Evolutionary conservation across 2,329 filamentous ascomycete species (phyloP).

Genomic region (Colletotrichum sp.): DNA sequence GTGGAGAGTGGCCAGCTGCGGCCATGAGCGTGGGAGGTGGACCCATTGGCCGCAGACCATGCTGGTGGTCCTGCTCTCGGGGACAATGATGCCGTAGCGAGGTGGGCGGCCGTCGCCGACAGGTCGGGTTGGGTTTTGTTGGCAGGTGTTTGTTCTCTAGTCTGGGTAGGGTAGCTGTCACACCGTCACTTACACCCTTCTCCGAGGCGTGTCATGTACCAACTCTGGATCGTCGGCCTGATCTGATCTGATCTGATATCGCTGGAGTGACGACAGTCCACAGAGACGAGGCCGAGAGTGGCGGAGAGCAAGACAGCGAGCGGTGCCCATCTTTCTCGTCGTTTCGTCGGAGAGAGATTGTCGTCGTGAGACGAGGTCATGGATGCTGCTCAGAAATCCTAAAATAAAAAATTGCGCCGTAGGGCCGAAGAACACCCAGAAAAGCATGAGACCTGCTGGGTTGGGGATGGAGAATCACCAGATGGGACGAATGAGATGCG

Average conservation of each 20-base stretch:
- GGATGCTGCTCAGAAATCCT: neutral
- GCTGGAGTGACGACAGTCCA: neutral
- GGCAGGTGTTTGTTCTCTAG: neutral
- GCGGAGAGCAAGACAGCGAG: slow-evolving; percentile 4
- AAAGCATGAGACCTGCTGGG: neutral
- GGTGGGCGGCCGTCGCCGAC: slow-evolving; percentile 7
- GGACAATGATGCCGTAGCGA: neutral
- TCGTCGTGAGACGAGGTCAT: neutral
- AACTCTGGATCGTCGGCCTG: slow-evolving; percentile 7
- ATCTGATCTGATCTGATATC: slow-evolving; percentile 9
- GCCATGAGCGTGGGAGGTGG: slow-evolving; percentile 6
- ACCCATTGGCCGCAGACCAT: neutral
- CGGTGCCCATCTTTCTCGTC: neutral
- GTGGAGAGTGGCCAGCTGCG: slow-evolving; percentile 3
- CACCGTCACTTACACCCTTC: neutral
- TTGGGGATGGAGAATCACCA: slow-evolving; percentile 9
- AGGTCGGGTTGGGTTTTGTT: slow-evolving; percentile 1
- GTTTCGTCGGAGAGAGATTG: neutral
- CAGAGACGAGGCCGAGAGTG: slow-evolving; percentile 3
- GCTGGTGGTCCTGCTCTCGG: neutral
- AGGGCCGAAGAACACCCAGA: slow-evolving; percentile 11
- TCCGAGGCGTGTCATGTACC: neutral
- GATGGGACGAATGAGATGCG: neutral
- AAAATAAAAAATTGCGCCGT: slow-evolving; percentile 1
- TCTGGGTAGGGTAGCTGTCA: neutral